A percentile compares a stretch with the other conserved stretches of the same genome.
phyloP scores from a whole-genome alignment of 345 rosid species.

The Nasturtium officinale region DNA sequence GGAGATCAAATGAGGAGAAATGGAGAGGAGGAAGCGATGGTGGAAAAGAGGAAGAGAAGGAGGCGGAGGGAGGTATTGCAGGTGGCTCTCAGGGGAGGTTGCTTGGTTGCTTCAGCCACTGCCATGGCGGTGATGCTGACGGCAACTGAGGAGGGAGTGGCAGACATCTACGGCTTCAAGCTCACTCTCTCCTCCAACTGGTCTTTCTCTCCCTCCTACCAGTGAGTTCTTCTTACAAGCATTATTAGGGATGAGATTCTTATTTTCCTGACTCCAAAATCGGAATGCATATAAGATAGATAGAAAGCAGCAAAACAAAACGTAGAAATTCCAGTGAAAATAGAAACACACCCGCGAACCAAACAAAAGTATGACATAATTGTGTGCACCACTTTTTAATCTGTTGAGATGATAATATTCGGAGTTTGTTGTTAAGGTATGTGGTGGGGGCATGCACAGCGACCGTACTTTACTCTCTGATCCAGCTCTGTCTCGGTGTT shows the following conservation, averaged over 20 bases:
- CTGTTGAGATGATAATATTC: background rate
- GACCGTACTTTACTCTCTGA: constrained; percentile 57
- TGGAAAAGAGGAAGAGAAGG: constrained; percentile 20
- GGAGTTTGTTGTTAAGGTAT: constrained; percentile 55
- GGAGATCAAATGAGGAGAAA: constrained; percentile 32
- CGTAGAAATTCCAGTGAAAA: constrained; percentile 44
- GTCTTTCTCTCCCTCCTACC: constrained; percentile 78
- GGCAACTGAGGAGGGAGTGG: constrained; percentile 55
- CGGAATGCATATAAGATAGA: background rate
- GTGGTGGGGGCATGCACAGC: constrained; percentile 67
- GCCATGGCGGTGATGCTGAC: constrained; percentile 74
- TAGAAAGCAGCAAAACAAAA: background rate
- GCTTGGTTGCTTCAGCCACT: constrained; percentile 58
- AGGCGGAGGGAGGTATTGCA: constrained; percentile 46
- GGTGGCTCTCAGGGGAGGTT: constrained; percentile 52
- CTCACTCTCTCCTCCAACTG: constrained; percentile 67
- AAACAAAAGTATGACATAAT: constrained; percentile 18
- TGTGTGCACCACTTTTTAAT: constrained; percentile 17
- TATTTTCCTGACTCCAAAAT: background rate
- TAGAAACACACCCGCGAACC: constrained; percentile 50
- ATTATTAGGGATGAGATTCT: background rate
- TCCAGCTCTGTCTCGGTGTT: constrained; percentile 58
- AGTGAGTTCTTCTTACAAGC: constrained; percentile 48
- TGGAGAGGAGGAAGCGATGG: constrained; percentile 31
- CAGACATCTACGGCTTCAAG: constrained; percentile 63